Percentiles rank a stretch among this genome's conserved stretches.
phyloP scores from a whole-genome alignment of 257 asterid species.

The Euphrasia confusa region DNA sequence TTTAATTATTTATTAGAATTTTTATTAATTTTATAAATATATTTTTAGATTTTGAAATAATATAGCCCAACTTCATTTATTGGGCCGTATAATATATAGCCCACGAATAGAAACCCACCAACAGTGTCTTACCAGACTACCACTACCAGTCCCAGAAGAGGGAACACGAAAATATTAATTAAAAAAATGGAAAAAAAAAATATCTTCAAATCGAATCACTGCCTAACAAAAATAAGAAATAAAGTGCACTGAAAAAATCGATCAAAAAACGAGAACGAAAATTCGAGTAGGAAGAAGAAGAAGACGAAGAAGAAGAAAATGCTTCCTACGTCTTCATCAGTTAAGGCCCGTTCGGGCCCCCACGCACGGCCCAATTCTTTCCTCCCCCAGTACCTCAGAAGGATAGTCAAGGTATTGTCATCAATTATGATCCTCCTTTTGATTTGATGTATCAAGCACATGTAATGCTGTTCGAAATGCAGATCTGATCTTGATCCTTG shows the following conservation, averaged over 20 bases:
- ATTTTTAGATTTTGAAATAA: no score
- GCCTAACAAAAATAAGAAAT: background rate
- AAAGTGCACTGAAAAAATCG: conserved; percentile 17
- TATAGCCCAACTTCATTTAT: background rate
- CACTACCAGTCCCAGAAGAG: conserved; percentile 19
- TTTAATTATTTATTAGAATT: no score
- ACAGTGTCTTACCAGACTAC: conserved; percentile 9
- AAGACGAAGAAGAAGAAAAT: conserved; percentile 30
- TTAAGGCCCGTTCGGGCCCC: conserved; percentile 65
- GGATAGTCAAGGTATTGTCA: conserved; percentile 75
- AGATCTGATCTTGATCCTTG: conserved; percentile 37
- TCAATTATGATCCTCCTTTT: conserved; percentile 8
- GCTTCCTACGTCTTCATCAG: conserved; percentile 77
- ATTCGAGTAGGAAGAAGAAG: no score
- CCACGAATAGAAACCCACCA: background rate
- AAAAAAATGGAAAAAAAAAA: conserved; percentile 28
- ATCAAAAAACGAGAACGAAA: conserved; percentile 17
- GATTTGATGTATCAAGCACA: background rate
- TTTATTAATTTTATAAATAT: no score
- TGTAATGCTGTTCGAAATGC: conserved; percentile 6
- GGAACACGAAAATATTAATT: conserved; percentile 17
- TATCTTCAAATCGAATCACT: conserved; percentile 31
- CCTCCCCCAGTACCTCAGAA: conserved; percentile 84
- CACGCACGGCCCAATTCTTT: conserved; percentile 60
- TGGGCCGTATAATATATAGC: background rate